Conservation (phyloP, 2,329 filamentous ascomycete species). For the Mollisiaceae sp. region DNA sequence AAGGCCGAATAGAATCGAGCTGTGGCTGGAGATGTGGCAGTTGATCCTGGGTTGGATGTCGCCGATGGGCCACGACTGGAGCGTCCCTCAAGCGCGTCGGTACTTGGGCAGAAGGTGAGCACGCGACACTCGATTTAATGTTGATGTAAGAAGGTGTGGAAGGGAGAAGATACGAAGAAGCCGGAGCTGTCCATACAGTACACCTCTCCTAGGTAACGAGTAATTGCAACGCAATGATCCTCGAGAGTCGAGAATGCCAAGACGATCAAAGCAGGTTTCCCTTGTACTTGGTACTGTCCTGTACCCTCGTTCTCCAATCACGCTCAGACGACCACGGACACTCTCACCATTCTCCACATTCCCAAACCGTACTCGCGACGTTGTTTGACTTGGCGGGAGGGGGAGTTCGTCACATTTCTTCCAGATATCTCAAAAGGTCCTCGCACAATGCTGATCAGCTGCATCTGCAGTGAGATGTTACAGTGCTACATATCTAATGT, state of each 20-base stretch:
- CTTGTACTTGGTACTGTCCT: no score
- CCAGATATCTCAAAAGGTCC: neutral
- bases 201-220: no score
- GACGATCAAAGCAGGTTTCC: neutral
- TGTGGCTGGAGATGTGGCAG: slow-evolving; percentile 7
- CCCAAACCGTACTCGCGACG: neutral
- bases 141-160: slow-evolving; percentile 3
- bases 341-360: neutral
- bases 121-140: neutral
- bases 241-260: slow-evolving; percentile 1
- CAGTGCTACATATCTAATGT: neutral
- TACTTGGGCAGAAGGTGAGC: neutral
- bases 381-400: neutral
- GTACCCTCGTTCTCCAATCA: neutral
- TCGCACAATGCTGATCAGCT: neutral
- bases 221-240: neutral
- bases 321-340: neutral
- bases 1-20: neutral
- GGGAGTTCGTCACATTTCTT: neutral
- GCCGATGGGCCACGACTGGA: neutral
- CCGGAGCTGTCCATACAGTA: neutral
- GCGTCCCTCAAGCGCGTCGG: neutral
- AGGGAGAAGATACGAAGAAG: neutral
- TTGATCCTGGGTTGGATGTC: slow-evolving; percentile 1
- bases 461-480: neutral